Conservation (phyloP, 2,329 filamentous ascomycete species). For the Colletotrichum cuscutae region DNA sequence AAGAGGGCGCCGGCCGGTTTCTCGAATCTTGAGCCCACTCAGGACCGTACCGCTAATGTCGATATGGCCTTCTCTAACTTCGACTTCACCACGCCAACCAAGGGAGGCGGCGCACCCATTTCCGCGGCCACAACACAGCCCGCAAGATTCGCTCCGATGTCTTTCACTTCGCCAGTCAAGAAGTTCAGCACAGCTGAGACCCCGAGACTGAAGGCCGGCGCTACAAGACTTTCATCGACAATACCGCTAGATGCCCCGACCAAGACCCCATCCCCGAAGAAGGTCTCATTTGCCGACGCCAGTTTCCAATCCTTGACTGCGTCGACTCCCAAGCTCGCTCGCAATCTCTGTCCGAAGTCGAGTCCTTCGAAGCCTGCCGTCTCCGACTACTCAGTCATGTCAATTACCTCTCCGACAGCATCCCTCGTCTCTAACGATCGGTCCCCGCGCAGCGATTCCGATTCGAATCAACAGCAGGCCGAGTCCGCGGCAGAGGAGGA, state of each 20-base stretch:
- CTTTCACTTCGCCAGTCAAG: constrained; percentile 4
- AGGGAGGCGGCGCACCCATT: constrained; percentile 9
- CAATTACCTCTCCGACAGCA: constrained; percentile 9
- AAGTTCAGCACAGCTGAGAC: constrained; percentile 18
- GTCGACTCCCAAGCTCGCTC: constrained; percentile 5
- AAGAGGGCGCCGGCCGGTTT: constrained; percentile 16
- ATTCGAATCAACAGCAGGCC: not conserved
- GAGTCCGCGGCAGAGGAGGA: not conserved
- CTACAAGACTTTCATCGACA: not conserved
- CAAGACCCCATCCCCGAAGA: constrained; percentile 22
- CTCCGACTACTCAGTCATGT: constrained; percentile 20
- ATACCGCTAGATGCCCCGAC: not conserved
- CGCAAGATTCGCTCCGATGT: constrained; percentile 2
- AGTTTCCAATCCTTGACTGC: not conserved
- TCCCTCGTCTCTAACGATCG: not conserved
- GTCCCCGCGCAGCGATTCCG: not conserved
- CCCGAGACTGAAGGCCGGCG: not conserved
- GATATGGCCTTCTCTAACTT: constrained; percentile 1
- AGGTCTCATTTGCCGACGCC: constrained; percentile 25
- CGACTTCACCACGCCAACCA: constrained; percentile 28
- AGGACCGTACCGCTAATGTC: constrained; percentile 1
- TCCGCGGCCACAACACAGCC: constrained; percentile 22
- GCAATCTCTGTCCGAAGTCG: constrained; percentile 3
- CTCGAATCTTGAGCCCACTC: not conserved
- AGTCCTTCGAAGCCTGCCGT: constrained; percentile 15